Evolutionary conservation across 768 basidiomycete species (phyloP).

Genomic region (Leccinum variicolor): DNA sequence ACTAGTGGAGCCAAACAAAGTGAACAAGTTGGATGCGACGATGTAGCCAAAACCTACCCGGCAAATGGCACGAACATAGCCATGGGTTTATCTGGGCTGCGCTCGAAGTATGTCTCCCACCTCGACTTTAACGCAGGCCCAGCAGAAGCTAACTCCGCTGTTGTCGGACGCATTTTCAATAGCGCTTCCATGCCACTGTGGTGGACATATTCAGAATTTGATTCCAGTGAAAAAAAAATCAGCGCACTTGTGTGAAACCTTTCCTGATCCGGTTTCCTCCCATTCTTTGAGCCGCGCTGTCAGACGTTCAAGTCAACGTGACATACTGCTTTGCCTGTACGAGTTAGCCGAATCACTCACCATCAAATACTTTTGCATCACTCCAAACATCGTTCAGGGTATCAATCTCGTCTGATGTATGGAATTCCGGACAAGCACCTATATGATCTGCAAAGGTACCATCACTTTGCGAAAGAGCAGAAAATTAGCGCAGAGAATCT

Average conservation of each 20-base stretch:
- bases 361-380: constrained; percentile 32
- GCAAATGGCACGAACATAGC: constrained; percentile 40
- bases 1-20: constrained; percentile 11
- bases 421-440: constrained; percentile 28
- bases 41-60: constrained; percentile 31
- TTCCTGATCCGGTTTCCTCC: constrained; percentile 38
- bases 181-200: constrained; percentile 50
- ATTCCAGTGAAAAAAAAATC: neutral
- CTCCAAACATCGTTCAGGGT: constrained; percentile 49
- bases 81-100: constrained; percentile 54
- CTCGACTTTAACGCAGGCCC: constrained; percentile 41
- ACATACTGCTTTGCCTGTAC: constrained; percentile 4
- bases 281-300: constrained; percentile 32
- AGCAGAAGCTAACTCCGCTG: constrained; percentile 44
- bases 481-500: constrained; percentile 8
- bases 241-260: constrained; percentile 52
- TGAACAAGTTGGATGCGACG: neutral
- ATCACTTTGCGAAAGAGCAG: neutral
- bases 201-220: neutral
- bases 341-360: constrained; percentile 29
- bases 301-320: neutral
- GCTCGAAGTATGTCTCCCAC: constrained; percentile 51
- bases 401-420: constrained; percentile 40
- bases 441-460: constrained; percentile 26
- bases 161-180: constrained; percentile 50